These are phyloP conservation scores for Caryocar brasiliense DNA, from an alignment of 441 rosid genomes.

Conservation along the genomic window DNA sequence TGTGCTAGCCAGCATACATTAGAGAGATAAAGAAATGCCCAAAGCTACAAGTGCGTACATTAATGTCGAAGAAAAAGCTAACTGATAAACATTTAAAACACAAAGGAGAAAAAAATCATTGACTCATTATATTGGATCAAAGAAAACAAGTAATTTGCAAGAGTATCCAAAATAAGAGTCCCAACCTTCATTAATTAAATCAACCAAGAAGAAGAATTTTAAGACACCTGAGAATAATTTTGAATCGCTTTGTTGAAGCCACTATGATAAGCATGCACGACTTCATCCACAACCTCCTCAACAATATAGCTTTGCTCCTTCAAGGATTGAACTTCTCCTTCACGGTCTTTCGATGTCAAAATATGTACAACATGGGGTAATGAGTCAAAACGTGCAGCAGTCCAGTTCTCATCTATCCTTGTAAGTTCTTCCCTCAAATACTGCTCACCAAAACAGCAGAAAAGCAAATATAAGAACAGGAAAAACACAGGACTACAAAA, in stretches of 20 bases:
- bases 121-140: background rate
- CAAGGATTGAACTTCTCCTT: slow-evolving; percentile 57
- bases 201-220: slow-evolving; percentile 3
- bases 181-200: slow-evolving; percentile 2
- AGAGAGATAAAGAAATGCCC: no score
- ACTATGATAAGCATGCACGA: slow-evolving; percentile 87
- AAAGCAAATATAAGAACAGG: slow-evolving; percentile 8
- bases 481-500: background rate
- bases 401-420: slow-evolving; percentile 80
- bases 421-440: slow-evolving; percentile 75
- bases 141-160: background rate
- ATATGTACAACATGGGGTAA: slow-evolving; percentile 94
- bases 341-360: slow-evolving; percentile 90
- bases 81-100: no score
- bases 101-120: background rate
- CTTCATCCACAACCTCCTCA: slow-evolving; percentile 98
- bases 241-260: slow-evolving; percentile 99
- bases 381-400: slow-evolving; percentile 91
- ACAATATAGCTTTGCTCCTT: slow-evolving; percentile 89
- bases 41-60: no score
- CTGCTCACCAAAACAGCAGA: slow-evolving; percentile 37
- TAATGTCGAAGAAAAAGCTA: no score
- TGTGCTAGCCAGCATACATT: no score
- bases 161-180: background rate
- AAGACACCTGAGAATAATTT: slow-evolving; percentile 90